Percentiles rank a stretch among this genome's conserved stretches.
Conservation (phyloP, 1,284 basidiomycete genomes). For the Leccinum solheimii region DNA sequence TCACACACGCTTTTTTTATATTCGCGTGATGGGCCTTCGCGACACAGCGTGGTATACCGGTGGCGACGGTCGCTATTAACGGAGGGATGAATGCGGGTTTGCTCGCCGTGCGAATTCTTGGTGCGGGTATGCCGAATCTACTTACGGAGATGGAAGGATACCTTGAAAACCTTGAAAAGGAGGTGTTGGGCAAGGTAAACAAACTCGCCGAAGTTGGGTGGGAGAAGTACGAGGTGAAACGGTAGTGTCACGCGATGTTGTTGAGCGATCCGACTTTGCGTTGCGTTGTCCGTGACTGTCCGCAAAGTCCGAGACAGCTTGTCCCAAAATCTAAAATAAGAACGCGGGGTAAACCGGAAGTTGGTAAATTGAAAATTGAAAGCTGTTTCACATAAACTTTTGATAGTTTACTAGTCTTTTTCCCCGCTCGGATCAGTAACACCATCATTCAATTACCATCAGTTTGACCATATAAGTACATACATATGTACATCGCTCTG, state of each 20-base stretch:
- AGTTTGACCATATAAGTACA: too few relatives aligned
- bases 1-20: background rate
- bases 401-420: background rate
- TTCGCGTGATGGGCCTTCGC: background rate
- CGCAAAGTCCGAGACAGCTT: too few relatives aligned
- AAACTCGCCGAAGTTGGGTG: constrained; percentile 80
- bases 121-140: constrained; percentile 69
- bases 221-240: constrained; percentile 72
- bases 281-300: too few relatives aligned
- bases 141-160: constrained; percentile 75
- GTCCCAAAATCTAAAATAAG: too few relatives aligned
- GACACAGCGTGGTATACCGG: constrained; percentile 86
- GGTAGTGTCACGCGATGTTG: background rate
- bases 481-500: too few relatives aligned
- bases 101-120: constrained; percentile 88
- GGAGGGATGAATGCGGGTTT: constrained; percentile 94
- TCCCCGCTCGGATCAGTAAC: background rate
- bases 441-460: background rate
- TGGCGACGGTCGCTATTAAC: constrained; percentile 97
- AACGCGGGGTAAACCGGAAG: too few relatives aligned
- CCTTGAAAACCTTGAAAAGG: constrained; percentile 72
- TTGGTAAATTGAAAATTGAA: too few relatives aligned
- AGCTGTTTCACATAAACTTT: too few relatives aligned
- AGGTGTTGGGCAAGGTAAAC: constrained; percentile 85
- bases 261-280: too few relatives aligned